These are phyloP conservation scores for Obelidium mucronatum DNA, from an alignment of 192 early-diverging fungal genomes.

Conservation along the genomic window DNA sequence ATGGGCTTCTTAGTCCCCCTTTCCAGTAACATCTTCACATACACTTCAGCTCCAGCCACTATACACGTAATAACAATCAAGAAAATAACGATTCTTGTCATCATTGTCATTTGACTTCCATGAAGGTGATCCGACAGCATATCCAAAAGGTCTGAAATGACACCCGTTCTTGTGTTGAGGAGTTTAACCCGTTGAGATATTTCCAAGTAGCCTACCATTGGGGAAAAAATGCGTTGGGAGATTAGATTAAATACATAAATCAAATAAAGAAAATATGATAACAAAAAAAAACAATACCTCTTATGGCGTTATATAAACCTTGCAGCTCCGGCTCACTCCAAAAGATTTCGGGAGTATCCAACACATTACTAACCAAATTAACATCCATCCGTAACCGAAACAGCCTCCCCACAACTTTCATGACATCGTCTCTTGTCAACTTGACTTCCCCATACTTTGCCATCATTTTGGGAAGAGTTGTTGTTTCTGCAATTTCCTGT, in stretches of 20 bases:
- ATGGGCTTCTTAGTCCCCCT: too few relatives aligned
- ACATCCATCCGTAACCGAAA: constrained; percentile 75
- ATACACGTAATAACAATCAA: constrained; percentile 75
- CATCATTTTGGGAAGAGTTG: constrained; percentile 92
- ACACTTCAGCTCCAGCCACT: constrained; percentile 53
- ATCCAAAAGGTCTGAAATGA: constrained; percentile 88
- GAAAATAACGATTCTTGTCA: constrained; percentile 96
- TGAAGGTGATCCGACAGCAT: constrained; percentile 96
- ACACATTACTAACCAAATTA: constrained; percentile 81
- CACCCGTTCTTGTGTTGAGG: constrained; percentile 90
- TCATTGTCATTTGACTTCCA: constrained; percentile 86
- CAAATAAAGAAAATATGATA: too few relatives aligned
- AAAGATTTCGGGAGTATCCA: constrained; percentile 74
- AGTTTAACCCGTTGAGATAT: constrained; percentile 75
- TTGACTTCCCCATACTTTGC: constrained; percentile 88
- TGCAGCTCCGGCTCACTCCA: constrained; percentile 80
- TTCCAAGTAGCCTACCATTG: constrained; percentile 66
- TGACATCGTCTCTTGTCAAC: constrained; percentile 25
- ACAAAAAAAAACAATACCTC: too few relatives aligned
- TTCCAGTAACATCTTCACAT: constrained; percentile 53
- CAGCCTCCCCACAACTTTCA: constrained; percentile 33
- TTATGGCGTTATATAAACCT: constrained; percentile 79
- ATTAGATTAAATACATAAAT: too few relatives aligned
- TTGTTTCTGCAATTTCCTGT: constrained; percentile 85
- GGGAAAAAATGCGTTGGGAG: background rate